Percentiles rank a stretch among this genome's conserved stretches.
Conservation (phyloP, 257 asterid species). For the Plantago major region DNA sequence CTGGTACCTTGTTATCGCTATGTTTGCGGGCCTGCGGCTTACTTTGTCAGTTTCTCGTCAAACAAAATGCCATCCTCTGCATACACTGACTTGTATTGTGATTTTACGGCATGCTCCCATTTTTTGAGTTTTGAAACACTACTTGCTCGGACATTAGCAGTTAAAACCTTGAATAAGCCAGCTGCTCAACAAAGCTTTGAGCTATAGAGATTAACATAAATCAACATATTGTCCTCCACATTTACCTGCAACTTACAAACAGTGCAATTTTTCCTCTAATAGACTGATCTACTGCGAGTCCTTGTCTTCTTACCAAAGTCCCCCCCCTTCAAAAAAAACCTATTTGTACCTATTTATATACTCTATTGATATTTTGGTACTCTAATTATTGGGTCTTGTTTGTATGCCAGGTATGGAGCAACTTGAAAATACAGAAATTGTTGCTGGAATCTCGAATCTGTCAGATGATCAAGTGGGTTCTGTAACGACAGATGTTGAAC, state of each 20-base stretch:
- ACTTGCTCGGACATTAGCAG: too few relatives aligned
- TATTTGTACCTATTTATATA: not conserved
- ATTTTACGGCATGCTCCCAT: too few relatives aligned
- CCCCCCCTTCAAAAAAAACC: conserved; percentile 11
- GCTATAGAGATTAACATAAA: conserved; percentile 13
- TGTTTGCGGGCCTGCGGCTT: too few relatives aligned
- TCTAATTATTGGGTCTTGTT: conserved; percentile 20
- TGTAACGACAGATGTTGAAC: conserved; percentile 28
- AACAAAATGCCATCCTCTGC: too few relatives aligned
- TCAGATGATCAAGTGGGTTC: conserved; percentile 28
- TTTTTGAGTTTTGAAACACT: too few relatives aligned
- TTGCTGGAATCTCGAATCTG: conserved; percentile 27
- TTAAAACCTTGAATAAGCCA: too few relatives aligned
- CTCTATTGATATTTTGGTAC: conserved; percentile 6
- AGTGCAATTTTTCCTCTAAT: not conserved
- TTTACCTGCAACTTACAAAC: conserved; percentile 2
- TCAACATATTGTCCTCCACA: not conserved
- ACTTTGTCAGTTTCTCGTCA: too few relatives aligned
- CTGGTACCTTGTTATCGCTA: too few relatives aligned
- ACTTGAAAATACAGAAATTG: conserved; percentile 27
- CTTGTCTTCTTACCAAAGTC: not conserved
- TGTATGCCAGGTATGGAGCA: conserved; percentile 33
- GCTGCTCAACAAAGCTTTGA: not conserved
- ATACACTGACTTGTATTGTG: too few relatives aligned
- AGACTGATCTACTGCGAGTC: not conserved